These are phyloP conservation scores for Amyloporia xantha DNA, from an alignment of 768 basidiomycete species.

Conservation along the genomic window DNA sequence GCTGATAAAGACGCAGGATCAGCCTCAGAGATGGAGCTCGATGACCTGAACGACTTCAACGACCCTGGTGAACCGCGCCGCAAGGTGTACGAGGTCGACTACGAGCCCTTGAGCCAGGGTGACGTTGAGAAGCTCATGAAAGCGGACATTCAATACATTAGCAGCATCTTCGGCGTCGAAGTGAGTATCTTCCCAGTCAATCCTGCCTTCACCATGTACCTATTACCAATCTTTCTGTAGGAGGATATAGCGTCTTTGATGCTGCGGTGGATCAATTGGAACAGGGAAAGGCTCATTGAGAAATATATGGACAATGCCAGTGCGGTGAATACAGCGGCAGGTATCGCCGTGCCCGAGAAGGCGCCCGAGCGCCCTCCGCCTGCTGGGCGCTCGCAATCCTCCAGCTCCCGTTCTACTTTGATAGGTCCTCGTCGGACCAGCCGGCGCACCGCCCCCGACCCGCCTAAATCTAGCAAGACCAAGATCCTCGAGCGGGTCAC, in stretches of 20 bases:
- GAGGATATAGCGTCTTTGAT: slow-evolving; percentile 65
- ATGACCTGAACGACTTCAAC: slow-evolving; percentile 58
- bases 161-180: slow-evolving; percentile 82
- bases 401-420: slow-evolving; percentile 31
- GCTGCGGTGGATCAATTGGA: slow-evolving; percentile 84
- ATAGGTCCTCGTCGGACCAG: slow-evolving; percentile 19
- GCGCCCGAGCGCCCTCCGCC: slow-evolving; percentile 20
- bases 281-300: slow-evolving; percentile 93
- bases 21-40: slow-evolving; percentile 61
- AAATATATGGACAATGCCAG: slow-evolving; percentile 93
- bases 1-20: slow-evolving; percentile 26
- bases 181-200: slow-evolving; percentile 45
- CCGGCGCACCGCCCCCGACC: slow-evolving; percentile 21
- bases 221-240: slow-evolving; percentile 34
- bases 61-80: slow-evolving; percentile 49
- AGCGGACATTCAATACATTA: slow-evolving; percentile 78
- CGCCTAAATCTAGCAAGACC: slow-evolving; percentile 19
- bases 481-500: slow-evolving; percentile 21
- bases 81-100: slow-evolving; percentile 84
- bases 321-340: slow-evolving; percentile 65
- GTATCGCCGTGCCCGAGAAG: slow-evolving; percentile 42
- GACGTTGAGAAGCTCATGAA: slow-evolving; percentile 77
- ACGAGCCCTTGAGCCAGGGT: slow-evolving; percentile 62
- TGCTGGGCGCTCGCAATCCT: slow-evolving; percentile 27
- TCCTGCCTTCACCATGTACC: not conserved